Base-by-base conservation (phyloP, 495 filamentous ascomycete species). In the Penicillium manginii region DNA sequence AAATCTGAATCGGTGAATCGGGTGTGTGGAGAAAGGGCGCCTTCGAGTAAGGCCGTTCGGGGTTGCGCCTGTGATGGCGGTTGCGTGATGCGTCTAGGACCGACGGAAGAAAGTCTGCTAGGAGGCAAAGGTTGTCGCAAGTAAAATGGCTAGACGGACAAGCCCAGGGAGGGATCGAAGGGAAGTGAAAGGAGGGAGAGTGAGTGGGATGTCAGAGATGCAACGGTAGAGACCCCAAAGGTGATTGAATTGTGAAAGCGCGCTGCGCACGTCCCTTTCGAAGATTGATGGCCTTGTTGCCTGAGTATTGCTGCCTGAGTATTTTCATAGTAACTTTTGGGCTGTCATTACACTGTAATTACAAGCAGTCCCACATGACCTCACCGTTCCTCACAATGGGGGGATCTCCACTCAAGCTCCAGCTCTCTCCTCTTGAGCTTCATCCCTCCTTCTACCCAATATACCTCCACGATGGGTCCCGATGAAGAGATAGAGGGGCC, bases 221-320 rank as follows among this genome's bases (percentile, higher is more conserved):
- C 21, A 40, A 40, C 23, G 32, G 40, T 11, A 21, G 33, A 40
- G 14, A 31, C 12, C 35, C 35, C 33, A 22, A 31, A 51, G 55
- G 45, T 43, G 45, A 47, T 22, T 26, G 52, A 49, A 55, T 57
- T 35, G 52, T 59, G 63, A 64, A 68, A 55, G 72, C 66, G 71
- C 70, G 58, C 67, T 66, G 70, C 64, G 67, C 65, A 64, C 53
- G 55, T 52, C 67, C 64, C 65, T 62, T 59, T 54, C 35, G 35
- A 39, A 1, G 54, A n/a, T n/a, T 55, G 31, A 19, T 50, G 43
- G 67, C 71, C 66, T 71, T 59, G 51, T 10, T 57, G 53, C 54
- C 60, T 61, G 12, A 15, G 39, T 42, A 42, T 42, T 55, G 47
- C 51, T n/a, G 50, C 17, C 22, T 14, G 18, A n/a, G 57, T 57